Conservation (phyloP, 2,329 filamentous ascomycete genomes). For the Bipolaris gigantea region DNA sequence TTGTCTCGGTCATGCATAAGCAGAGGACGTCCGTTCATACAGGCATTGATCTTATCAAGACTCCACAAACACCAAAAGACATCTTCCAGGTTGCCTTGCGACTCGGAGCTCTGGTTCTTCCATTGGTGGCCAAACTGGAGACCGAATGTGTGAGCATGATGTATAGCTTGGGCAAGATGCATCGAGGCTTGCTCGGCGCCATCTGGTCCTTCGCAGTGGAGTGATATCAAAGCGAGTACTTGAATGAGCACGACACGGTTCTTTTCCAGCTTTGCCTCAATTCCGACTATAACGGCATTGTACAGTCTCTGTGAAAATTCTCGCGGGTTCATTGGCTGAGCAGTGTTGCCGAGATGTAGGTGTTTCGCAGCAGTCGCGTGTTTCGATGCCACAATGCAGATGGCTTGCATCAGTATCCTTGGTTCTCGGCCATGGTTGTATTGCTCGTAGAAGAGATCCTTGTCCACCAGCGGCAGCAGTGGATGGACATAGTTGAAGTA, state of each 20-base stretch:
- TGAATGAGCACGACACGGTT: constrained; percentile 53
- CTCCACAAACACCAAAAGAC: constrained; percentile 56
- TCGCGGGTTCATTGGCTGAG: constrained; percentile 42
- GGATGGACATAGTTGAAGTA: constrained; percentile 53
- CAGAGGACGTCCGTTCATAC: constrained; percentile 51
- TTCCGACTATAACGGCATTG: constrained; percentile 46
- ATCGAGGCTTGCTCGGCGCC: constrained; percentile 52
- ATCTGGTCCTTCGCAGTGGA: constrained; percentile 53
- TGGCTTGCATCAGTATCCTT: constrained; percentile 48
- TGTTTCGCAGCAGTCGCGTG: constrained; percentile 48
- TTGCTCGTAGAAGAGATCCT: constrained; percentile 46
- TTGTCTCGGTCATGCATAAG: constrained; percentile 54
- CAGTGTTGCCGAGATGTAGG: constrained; percentile 44
- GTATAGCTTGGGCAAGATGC: constrained; percentile 53
- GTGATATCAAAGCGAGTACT: constrained; percentile 50
- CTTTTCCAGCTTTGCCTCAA: constrained; percentile 48
- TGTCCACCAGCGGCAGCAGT: constrained; percentile 52
- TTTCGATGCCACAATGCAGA: constrained; percentile 54
- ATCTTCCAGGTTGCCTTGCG: constrained; percentile 47
- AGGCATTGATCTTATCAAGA: constrained; percentile 53
- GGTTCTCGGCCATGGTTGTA: constrained; percentile 43
- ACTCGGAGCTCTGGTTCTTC: constrained; percentile 44
- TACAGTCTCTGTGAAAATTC: constrained; percentile 52
- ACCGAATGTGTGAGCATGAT: constrained; percentile 54
- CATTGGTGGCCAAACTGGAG: constrained; percentile 49